These are phyloP conservation scores for Dothideomycetes sp. DNA, from an alignment of 2,329 filamentous ascomycete species.

Conservation along the genomic window DNA sequence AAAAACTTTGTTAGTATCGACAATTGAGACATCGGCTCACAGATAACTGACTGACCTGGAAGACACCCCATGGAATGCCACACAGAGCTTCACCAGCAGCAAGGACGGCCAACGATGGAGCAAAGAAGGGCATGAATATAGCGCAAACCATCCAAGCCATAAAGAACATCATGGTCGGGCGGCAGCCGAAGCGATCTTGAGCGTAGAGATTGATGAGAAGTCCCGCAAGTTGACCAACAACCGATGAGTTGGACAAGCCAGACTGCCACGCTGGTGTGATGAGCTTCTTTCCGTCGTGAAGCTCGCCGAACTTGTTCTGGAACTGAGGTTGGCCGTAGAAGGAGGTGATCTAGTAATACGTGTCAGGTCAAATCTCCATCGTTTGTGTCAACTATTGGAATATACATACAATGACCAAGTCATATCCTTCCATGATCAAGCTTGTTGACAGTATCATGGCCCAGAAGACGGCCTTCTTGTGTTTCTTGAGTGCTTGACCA, in stretches of 20 bases:
- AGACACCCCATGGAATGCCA: conserved; percentile 6
- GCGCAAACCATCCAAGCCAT: neutral
- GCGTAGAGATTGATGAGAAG: neutral
- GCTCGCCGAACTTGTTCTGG: neutral
- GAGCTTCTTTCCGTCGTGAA: neutral
- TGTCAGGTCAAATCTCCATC: no score
- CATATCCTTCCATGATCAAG: conserved; percentile 54
- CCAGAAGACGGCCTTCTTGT: conserved; percentile 43
- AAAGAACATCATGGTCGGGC: neutral
- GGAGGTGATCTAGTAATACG: no score
- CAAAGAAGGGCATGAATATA: conserved; percentile 14
- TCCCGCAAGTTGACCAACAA: neutral
- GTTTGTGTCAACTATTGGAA: no score
- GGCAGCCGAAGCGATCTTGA: neutral
- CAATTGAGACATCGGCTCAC: no score
- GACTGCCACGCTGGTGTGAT: conserved; percentile 1
- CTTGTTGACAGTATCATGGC: conserved; percentile 51
- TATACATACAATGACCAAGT: no score
- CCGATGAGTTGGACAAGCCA: neutral
- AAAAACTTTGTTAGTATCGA: no score
- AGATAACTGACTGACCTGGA: no score
- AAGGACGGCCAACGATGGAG: neutral
- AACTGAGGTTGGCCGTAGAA: neutral
- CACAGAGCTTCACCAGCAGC: conserved; percentile 8
- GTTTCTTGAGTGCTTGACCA: conserved; percentile 10